Base-by-base conservation (phyloP, 2,329 filamentous ascomycete genomes). In the Colletotrichum neosansevieriae region DNA sequence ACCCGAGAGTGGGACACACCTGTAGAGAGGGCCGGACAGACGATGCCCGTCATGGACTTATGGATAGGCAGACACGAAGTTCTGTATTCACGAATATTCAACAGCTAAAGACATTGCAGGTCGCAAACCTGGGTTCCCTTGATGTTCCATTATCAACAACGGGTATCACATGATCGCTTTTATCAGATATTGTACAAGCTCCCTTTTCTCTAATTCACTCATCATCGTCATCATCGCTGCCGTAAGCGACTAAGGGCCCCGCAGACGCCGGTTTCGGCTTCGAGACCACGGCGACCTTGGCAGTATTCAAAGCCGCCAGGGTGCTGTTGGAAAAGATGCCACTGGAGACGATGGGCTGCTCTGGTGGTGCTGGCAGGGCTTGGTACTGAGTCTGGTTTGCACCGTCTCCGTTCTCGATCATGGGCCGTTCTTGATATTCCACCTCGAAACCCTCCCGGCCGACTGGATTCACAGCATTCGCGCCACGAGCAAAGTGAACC, bases 401-500 rank as follows among this genome's bases (percentile, higher is more conserved):
- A 53, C 81, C 77, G 17, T 80, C 80, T 6, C 81, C 79, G 40
- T 83, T 81, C 76, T 89, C 87, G 68, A 88, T 82, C 81, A 92
- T 84, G 70, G 87, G 72, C 63, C 81, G 82, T 69, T 89, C 84
- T 73, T 91, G 85, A 54, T 89, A 84, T 75, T 92, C 89, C 32
- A 90, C 78, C 71, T 91, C 90, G 65, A 88, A 85, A 0, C 89
- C 89, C 54, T 87, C 79, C 42, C 87, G 80, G 1, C 87, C 88
- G 3, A 82, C 75, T 0, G 87, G 87, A 73, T 90, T 90, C 34
- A 90, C 87, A 0, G 88, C 88, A 71, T 90, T 89, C 72, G 89
- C 88, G 40, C 94, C 93, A 53, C 92, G 86, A 0, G 94, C 93
- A 79, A 94, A 97, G 87, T 97, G 97, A 29, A 99, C 90, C 71